These are phyloP conservation scores for Camellia sinensis DNA, from an alignment of 148 eudicot genomes.

Conservation along the genomic window DNA sequence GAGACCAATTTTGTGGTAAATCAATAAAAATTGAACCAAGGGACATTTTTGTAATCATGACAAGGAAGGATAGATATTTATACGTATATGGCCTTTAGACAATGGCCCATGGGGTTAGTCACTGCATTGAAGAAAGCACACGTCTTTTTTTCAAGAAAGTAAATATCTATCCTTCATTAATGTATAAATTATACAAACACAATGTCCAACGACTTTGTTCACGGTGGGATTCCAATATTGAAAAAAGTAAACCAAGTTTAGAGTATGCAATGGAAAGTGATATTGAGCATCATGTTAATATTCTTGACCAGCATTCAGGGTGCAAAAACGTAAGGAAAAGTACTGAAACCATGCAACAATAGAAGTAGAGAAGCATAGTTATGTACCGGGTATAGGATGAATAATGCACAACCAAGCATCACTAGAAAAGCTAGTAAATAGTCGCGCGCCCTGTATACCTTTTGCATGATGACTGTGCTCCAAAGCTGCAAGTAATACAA, in stretches of 20 bases:
- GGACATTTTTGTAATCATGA: background rate
- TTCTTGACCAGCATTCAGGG: background rate
- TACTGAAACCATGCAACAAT: background rate
- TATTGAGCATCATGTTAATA: background rate
- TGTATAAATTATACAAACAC: background rate
- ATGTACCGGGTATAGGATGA: constrained; percentile 79
- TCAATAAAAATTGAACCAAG: too few relatives aligned
- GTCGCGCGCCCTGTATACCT: constrained; percentile 83
- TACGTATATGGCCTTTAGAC: too few relatives aligned
- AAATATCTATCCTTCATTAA: background rate
- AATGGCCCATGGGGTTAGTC: background rate
- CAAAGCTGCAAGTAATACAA: constrained; percentile 56
- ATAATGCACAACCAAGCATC: constrained; percentile 79
- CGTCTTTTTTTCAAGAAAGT: background rate
- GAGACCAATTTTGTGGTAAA: too few relatives aligned
- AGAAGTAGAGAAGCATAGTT: background rate
- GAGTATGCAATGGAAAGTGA: background rate
- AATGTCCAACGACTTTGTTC: background rate
- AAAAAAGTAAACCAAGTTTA: background rate
- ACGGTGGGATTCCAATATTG: too few relatives aligned
- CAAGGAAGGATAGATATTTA: background rate
- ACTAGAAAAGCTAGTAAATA: constrained; percentile 79
- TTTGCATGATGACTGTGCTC: constrained; percentile 92
- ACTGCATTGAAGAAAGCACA: background rate
- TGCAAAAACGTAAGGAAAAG: background rate